Conservation (phyloP, 768 basidiomycete genomes). For the Suillus placidus region DNA sequence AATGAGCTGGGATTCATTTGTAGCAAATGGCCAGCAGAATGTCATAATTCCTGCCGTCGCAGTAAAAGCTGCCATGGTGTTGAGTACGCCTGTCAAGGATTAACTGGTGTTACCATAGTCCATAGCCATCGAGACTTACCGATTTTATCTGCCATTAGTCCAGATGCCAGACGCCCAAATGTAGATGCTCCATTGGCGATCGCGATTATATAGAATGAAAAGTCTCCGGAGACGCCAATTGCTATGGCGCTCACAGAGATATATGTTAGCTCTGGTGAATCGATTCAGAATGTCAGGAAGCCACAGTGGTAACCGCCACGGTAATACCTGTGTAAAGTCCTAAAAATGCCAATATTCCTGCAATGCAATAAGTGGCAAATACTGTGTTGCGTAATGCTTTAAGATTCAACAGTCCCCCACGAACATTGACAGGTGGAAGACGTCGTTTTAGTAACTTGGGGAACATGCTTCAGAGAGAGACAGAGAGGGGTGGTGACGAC, state of each 20-base stretch:
- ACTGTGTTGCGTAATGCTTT: slow-evolving; percentile 47
- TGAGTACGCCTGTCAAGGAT: slow-evolving; percentile 56
- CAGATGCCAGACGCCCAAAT: slow-evolving; percentile 60
- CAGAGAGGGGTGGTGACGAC: slow-evolving; percentile 21
- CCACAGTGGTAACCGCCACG: background rate
- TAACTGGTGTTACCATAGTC: background rate
- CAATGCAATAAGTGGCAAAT: slow-evolving; percentile 60
- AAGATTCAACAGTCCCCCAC: slow-evolving; percentile 62
- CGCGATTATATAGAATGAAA: slow-evolving; percentile 66
- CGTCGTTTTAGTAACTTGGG: slow-evolving; percentile 43
- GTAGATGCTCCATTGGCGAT: slow-evolving; percentile 70
- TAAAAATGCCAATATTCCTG: slow-evolving; percentile 60
- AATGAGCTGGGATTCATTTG: slow-evolving; percentile 46
- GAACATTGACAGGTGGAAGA: slow-evolving; percentile 53
- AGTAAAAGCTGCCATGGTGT: slow-evolving; percentile 68
- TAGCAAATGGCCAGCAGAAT: slow-evolving; percentile 71
- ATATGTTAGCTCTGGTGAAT: slow-evolving; percentile 60
- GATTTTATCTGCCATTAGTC: slow-evolving; percentile 54
- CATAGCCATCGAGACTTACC: slow-evolving; percentile 37
- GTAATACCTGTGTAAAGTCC: slow-evolving; percentile 67
- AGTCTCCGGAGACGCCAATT: slow-evolving; percentile 49
- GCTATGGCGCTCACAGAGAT: slow-evolving; percentile 58
- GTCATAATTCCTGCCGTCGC: slow-evolving; percentile 58
- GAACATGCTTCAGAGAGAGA: background rate
- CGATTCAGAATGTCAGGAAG: slow-evolving; percentile 10